Base-by-base conservation (phyloP, 768 basidiomycete genomes). In the Naematelia encephala region DNA sequence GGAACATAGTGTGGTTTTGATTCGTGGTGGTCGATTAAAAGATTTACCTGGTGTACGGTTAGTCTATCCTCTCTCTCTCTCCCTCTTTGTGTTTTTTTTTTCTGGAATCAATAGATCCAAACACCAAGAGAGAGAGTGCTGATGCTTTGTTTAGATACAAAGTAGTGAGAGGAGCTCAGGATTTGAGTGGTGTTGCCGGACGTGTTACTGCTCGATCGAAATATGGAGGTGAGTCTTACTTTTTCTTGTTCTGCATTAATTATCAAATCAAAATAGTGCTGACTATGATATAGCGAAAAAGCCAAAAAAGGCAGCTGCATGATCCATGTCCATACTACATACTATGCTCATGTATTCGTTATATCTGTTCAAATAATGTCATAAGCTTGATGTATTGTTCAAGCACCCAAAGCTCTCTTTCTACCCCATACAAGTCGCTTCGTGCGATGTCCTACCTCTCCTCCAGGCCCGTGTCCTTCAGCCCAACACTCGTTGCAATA, bases 41-140 rank as follows among this genome's bases (percentile, higher is more conserved):
- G 96, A 99, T 86, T 82, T 98, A 76, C 94, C 94, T 34, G 93
- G 96, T 83, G 90, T 97, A 26, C 86, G 89, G 96, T 96, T 67
- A 52, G 84, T 63, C 14, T 10, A 19, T 25, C 19, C 51, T 11
- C 52, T 54, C 30, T 13, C n/a, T 13, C 29, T 51, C 25, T 10
- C 25, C 16, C 5, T 51, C 19, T 51, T 25, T 23, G 12, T 11
- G 22, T 48, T 13, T 10, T 10, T 48, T 48, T 22, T 12, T 22
- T 22, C 47, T n/a, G n/a, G n/a, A n/a, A n/a, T n/a, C n/a, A n/a
- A n/a, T n/a, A n/a, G n/a, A n/a, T n/a, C 46, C 8, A 47, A 30
- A 13, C 22, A 25, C 3, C 22, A 2, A 19, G 14, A 28, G 16
- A 46, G 5, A 34, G 44, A 16, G 25, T 26, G 59, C 43, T 39